phyloP scores from a whole-genome alignment of 1,139 yeast species.

The Candida smagusa region DNA sequence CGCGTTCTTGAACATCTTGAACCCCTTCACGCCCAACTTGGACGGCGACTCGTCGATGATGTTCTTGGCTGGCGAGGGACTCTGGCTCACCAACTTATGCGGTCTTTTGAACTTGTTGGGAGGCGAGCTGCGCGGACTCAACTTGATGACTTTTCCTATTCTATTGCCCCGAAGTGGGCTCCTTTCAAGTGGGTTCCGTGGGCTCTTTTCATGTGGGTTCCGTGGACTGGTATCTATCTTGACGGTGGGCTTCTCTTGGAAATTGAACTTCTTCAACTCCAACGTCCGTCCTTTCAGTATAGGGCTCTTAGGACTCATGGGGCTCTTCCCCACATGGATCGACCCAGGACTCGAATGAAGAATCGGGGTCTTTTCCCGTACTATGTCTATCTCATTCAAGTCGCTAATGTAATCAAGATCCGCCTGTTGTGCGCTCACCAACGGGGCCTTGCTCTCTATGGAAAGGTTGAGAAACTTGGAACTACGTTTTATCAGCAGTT shows the following conservation, averaged over 20 bases:
- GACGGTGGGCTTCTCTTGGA: no score
- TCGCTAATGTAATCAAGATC: constrained; percentile 28
- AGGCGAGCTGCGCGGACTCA: constrained; percentile 3
- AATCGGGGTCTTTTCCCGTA: constrained; percentile 18
- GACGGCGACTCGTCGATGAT: constrained; percentile 24
- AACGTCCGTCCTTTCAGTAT: no score
- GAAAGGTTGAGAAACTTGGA: constrained; percentile 47
- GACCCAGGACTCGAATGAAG: constrained; percentile 15
- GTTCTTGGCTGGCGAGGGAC: constrained; percentile 40
- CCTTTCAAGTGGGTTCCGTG: no score
- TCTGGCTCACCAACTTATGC: constrained; percentile 44
- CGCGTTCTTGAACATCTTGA: constrained; percentile 34
- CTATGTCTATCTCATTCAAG: constrained; percentile 26
- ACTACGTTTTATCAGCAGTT: constrained; percentile 40
- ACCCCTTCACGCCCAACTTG: constrained; percentile 28
- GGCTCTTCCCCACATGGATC: no score
- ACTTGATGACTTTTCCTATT: constrained; percentile 1
- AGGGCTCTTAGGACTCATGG: no score
- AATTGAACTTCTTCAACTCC: no score
- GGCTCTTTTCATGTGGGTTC: no score
- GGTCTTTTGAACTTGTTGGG: constrained; percentile 45
- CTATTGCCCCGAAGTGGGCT: no score
- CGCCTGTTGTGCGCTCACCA: constrained; percentile 8
- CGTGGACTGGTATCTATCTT: no score
- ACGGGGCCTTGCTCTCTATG: constrained; percentile 27